Evolutionary conservation across 2,329 filamentous ascomycete genomes (phyloP), one percentile per base, ranked within the genome.

Genomic region (Nothomitra cinnamomea): DNA sequence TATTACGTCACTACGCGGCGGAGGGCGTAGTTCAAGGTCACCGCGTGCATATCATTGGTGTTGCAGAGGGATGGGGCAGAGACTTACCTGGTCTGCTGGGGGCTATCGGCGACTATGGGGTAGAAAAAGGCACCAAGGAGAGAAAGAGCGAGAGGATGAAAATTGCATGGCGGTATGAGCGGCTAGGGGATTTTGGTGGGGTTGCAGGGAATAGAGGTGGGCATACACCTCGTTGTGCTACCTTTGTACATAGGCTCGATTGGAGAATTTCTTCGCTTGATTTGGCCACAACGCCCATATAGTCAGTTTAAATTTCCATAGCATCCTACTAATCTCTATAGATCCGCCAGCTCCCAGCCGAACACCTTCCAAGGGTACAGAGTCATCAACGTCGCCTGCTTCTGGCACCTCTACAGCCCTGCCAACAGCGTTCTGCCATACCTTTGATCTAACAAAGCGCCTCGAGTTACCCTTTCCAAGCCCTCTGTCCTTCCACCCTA

Each of bases 151-250:
- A 90, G 57, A 89, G 83, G 67, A 96, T 98, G 92, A 96, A 95
- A 71, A 98, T 98, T 71, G 92, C 92, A 2, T 98, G 92, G 92
- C 78, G 92, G 66, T 98, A 98, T 69, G 89, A 96, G 67, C 78
- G 80, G 35, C 68, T 96, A 53, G 84, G 85, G 15, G 83, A 84
- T 58, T 82, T 81, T 60, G 80, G 80, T 42, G 69, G 73, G 52
- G 66, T 69, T 56, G 64, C 71, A 57, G 71, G 71, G 56, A 71
- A 69, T 61, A 76, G 79, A 81, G 80, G 83, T 84, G 73, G 68
- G 76, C 63, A 52, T 53, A 28, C 21, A 50, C 21, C 42, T 55
- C 51, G 28, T 32, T 12, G 13, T 15, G 17, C n/a, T 24, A n/a
- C n/a, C n/a, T 45, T 35, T 49, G 45, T 49, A 49, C 32, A 49